Base-by-base conservation (phyloP, 2,329 filamentous ascomycete species). In the Curvularia sp. region DNA sequence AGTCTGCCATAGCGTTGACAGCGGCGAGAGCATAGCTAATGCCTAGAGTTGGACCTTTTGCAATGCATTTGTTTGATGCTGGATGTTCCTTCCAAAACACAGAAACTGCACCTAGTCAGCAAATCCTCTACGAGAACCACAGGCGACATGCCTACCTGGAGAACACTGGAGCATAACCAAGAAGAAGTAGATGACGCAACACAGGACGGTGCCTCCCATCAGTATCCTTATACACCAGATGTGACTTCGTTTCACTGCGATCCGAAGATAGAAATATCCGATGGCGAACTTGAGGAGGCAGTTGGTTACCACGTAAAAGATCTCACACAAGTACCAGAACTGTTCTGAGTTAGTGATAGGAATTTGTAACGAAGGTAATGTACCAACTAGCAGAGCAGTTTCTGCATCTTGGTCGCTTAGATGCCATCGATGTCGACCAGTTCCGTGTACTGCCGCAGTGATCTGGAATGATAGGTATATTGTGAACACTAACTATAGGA, bases 311-410 rank as follows among this genome's bases (percentile, higher is more conserved):
- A 82, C 79, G 67, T 86, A 86, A 61, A 81, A 80, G n/a, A 83
- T 73, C 64, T 86, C 84, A 62, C 82, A 83, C n/a, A 86, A 78
- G 75, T 82, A 86, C 83, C 83, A 86, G 63, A 74, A 79, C 78
- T 79, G 50, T 9, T 9, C 31, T 5, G 2, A 8, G 63, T 72
- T n/a, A 75, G 60, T 57, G 28, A 31, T 47, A 31, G 26, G 1
- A 10, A 4, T 18, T 8, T 35, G 4, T 7, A 48, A 5, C 1
- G 20, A 20, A 18, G 9, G 9, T 1, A 6, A 5, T 5, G 0
- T 5, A 61, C 62, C 43, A 52, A 77, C 75, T 33, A 72, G 49
- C 1, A 77, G 58, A 26, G 75, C 74, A 28, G 53, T 74, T 43
- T 61, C 62, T 5, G 69, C 70, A 50, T 77, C 65, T 1, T 64